Evolutionary conservation across 2,329 filamentous ascomycete genomes (phyloP).

Genomic region (Penicillium sp.): DNA sequence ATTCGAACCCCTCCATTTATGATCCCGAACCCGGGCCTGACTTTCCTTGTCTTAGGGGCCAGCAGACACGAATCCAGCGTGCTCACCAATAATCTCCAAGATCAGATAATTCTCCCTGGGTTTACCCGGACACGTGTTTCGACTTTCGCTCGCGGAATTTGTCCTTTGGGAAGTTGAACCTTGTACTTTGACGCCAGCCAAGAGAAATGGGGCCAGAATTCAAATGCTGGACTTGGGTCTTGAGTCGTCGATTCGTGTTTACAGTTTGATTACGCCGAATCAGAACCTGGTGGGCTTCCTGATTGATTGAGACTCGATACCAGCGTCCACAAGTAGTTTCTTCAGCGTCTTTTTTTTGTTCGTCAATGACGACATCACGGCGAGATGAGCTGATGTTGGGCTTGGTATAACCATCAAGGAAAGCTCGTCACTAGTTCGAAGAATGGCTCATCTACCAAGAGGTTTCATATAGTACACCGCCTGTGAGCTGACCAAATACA

Average conservation of each 20-base stretch:
- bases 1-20: neutral
- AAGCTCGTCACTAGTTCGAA: neutral
- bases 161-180: neutral
- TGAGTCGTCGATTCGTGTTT: neutral
- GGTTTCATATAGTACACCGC: conserved; percentile 4
- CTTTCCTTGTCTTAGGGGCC: neutral
- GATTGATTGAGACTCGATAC: neutral
- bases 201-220: neutral
- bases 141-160: neutral
- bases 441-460: neutral
- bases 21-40: neutral
- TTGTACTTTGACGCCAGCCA: neutral
- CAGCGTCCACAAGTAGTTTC: neutral
- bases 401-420: neutral
- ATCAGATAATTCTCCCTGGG: neutral
- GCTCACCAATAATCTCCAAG: neutral
- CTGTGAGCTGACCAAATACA: neutral
- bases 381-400: neutral
- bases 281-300: neutral
- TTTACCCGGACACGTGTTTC: neutral
- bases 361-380: neutral
- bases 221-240: neutral
- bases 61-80: neutral
- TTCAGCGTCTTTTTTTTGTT: neutral
- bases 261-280: neutral